A percentile compares a stretch with the other conserved stretches of the same genome.
Evolutionary conservation across 1,139 yeast genomes (phyloP).

Genomic region (Taiozyma sp.): DNA sequence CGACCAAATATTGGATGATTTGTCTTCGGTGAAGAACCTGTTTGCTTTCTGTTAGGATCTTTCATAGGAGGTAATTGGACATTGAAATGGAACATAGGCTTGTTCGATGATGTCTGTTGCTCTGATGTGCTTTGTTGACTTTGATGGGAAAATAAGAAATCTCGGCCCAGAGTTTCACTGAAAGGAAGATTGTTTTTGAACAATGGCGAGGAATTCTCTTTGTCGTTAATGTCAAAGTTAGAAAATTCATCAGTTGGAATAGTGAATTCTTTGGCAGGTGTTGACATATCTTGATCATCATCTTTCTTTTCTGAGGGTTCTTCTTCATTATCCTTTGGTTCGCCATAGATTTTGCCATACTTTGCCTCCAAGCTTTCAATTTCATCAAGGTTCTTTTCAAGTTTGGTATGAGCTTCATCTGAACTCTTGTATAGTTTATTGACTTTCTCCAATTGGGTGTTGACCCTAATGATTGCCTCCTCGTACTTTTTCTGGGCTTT

Average conservation of each 20-base stretch:
- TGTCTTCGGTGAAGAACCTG: neutral
- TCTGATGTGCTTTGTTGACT: neutral
- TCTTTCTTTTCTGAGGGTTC: slow-evolving; percentile 1
- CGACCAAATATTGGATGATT: neutral
- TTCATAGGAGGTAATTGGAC: neutral
- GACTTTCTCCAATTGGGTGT: slow-evolving; percentile 5
- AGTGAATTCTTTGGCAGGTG: neutral
- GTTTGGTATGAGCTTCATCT: slow-evolving; percentile 4
- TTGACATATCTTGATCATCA: neutral
- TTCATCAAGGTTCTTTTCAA: slow-evolving; percentile 3
- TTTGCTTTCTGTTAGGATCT: neutral
- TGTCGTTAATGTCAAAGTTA: neutral
- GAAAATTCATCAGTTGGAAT: neutral
- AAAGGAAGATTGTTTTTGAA: neutral
- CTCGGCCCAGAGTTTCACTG: neutral
- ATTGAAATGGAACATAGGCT: neutral
- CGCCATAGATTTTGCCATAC: slow-evolving; percentile 6
- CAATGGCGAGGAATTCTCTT: neutral
- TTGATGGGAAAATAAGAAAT: neutral
- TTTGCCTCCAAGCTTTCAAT: slow-evolving; percentile 1
- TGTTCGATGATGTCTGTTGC: neutral
- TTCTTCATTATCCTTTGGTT: slow-evolving; percentile 1
- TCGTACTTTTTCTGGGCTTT: slow-evolving; percentile 13
- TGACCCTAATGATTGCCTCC: slow-evolving; percentile 7
- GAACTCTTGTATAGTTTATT: neutral